Evolutionary conservation across 768 basidiomycete genomes (phyloP).

Genomic region (Gloeopeniophorella convolvens): DNA sequence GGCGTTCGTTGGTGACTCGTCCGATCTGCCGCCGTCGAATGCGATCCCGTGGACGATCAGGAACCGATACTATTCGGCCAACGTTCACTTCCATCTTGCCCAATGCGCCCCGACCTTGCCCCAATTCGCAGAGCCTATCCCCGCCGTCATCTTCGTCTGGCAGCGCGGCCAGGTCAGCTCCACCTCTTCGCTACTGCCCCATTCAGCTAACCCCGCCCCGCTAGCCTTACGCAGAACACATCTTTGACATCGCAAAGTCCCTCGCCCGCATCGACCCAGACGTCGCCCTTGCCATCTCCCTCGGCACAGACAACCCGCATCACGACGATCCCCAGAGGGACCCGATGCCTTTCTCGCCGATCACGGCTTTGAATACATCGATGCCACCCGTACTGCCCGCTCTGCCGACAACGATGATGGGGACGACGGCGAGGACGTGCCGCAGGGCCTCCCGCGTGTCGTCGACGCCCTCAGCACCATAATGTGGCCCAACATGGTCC

Average conservation of each 20-base stretch:
- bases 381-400: slow-evolving; percentile 35
- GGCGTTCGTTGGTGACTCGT: slow-evolving; percentile 18
- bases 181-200: slow-evolving; percentile 3
- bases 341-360: slow-evolving; percentile 62
- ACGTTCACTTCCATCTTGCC: slow-evolving; percentile 59
- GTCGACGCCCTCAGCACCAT: slow-evolving; percentile 77
- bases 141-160: slow-evolving; percentile 75
- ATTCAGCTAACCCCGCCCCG: slow-evolving; percentile 1
- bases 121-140: slow-evolving; percentile 40
- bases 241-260: slow-evolving; percentile 42
- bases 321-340: slow-evolving; percentile 32
- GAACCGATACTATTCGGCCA: slow-evolving; percentile 79
- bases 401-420: background rate
- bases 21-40: slow-evolving; percentile 3
- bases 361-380: slow-evolving; percentile 73
- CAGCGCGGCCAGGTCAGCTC: slow-evolving; percentile 49
- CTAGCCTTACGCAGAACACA: slow-evolving; percentile 54
- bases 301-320: slow-evolving; percentile 29
- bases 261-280: slow-evolving; percentile 55
- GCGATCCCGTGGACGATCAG: slow-evolving; percentile 66
- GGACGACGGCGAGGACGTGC: slow-evolving; percentile 7
- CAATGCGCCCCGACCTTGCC: slow-evolving; percentile 39
- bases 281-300: slow-evolving; percentile 61
- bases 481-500: slow-evolving; percentile 81
- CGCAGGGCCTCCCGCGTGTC: slow-evolving; percentile 54